Conservation (phyloP, 345 rosid genomes). For the Triadica sebifera region DNA sequence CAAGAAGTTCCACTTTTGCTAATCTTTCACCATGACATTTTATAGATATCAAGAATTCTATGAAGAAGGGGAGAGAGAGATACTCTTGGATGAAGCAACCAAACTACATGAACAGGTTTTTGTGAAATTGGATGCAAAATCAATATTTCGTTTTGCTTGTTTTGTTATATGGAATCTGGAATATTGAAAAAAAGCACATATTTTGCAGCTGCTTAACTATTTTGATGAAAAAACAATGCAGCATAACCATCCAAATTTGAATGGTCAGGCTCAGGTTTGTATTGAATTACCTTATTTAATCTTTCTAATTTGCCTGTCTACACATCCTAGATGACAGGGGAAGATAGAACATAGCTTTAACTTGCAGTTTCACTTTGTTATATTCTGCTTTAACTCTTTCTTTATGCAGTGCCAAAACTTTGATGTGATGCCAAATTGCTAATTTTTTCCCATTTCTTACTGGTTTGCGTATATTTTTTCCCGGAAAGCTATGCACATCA, state of each 20-base stretch:
- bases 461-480: conserved; percentile 16
- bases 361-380: neutral
- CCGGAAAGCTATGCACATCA: conserved; percentile 43
- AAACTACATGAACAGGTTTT: conserved; percentile 73
- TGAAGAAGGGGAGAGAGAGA: conserved; percentile 93
- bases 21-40: conserved; percentile 23
- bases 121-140: conserved; percentile 18
- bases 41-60: conserved; percentile 89
- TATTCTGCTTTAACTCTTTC: conserved; percentile 11
- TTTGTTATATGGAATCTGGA: conserved; percentile 9
- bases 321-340: neutral
- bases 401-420: conserved; percentile 3
- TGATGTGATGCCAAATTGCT: conserved; percentile 1
- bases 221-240: conserved; percentile 50
- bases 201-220: conserved; percentile 58
- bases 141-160: conserved; percentile 7
- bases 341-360: neutral
- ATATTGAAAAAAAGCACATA: neutral
- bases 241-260: conserved; percentile 35
- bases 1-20: conserved; percentile 6
- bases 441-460: conserved; percentile 10
- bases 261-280: conserved; percentile 54
- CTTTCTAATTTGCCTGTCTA: neutral
- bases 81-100: conserved; percentile 68
- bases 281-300: conserved; percentile 19